These are phyloP conservation scores for Pholiota molesta DNA, from an alignment of 768 basidiomycete genomes.

Conservation along the genomic window DNA sequence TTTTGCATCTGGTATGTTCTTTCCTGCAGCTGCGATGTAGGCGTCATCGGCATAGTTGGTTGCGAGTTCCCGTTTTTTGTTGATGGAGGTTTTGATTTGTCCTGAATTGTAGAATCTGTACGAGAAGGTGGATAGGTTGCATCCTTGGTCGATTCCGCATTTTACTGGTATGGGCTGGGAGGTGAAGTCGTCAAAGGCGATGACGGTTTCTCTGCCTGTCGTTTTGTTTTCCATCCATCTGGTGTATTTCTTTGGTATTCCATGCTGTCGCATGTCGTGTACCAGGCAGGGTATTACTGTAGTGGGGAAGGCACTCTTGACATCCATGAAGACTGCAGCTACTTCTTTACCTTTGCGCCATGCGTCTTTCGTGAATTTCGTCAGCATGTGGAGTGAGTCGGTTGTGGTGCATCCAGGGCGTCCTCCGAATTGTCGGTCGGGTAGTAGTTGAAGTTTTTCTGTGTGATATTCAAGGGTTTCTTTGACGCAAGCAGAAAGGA, in stretches of 20 bases:
- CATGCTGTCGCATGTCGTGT: slow-evolving; percentile 24
- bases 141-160: slow-evolving; percentile 27
- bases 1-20: not conserved
- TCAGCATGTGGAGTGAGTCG: slow-evolving; percentile 29
- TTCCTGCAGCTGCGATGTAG: not conserved
- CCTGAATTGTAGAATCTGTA: slow-evolving; percentile 1
- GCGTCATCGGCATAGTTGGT: slow-evolving; percentile 4
- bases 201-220: slow-evolving; percentile 17
- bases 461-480: slow-evolving; percentile 5
- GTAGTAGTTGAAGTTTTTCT: slow-evolving; percentile 25
- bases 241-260: slow-evolving; percentile 25
- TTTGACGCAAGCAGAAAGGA: slow-evolving; percentile 2
- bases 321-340: slow-evolving; percentile 30
- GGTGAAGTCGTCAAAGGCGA: slow-evolving; percentile 30
- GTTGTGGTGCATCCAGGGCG: slow-evolving; percentile 30
- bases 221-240: slow-evolving; percentile 20
- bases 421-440: slow-evolving; percentile 31
- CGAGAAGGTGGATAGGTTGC: not conserved
- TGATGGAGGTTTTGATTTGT: not conserved
- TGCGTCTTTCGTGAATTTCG: slow-evolving; percentile 21
- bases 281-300: slow-evolving; percentile 17
- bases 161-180: slow-evolving; percentile 21
- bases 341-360: slow-evolving; percentile 27
- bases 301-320: slow-evolving; percentile 32
- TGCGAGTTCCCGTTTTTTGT: not conserved